Evolutionary conservation across 768 basidiomycete species (phyloP).

Genomic region (Flagelloscypha sp.): DNA sequence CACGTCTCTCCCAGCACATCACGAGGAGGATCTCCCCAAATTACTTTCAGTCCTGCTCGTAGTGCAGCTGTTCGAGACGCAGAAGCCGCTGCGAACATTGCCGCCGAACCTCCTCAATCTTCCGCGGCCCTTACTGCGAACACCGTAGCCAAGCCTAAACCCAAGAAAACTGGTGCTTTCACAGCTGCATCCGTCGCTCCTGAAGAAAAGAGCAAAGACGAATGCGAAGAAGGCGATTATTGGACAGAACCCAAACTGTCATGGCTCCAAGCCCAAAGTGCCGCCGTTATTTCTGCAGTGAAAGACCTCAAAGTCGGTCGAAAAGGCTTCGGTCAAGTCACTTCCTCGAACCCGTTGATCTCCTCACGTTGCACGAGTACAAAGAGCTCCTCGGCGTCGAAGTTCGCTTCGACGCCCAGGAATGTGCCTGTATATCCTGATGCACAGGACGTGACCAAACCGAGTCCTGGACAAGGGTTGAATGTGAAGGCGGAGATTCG

Average conservation of each 20-base stretch:
- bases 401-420: no score
- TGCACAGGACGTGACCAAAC: constrained; percentile 77
- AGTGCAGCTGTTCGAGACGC: constrained; percentile 70
- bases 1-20: constrained; percentile 37
- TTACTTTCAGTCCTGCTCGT: constrained; percentile 68
- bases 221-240: constrained; percentile 81
- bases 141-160: constrained; percentile 28
- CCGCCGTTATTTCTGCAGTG: constrained; percentile 67
- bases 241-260: constrained; percentile 77
- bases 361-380: no score
- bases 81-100: constrained; percentile 41
- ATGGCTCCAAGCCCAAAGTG: constrained; percentile 60
- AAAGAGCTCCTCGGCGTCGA: no score
- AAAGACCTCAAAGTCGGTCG: constrained; percentile 80
- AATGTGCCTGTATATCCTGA: constrained; percentile 96
- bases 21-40: constrained; percentile 37
- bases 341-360: constrained; percentile 56
- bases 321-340: constrained; percentile 86
- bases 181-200: constrained; percentile 26
- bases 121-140: constrained; percentile 10
- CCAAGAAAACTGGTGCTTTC: constrained; percentile 25
- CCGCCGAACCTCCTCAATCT: constrained; percentile 20
- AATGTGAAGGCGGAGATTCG: constrained; percentile 80
- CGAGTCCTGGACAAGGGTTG: constrained; percentile 73
- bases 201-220: constrained; percentile 16